Evolutionary conservation across 371 early-diverging fungal genomes (phyloP).

Genomic region (Vairimorpha ceranae): DNA sequence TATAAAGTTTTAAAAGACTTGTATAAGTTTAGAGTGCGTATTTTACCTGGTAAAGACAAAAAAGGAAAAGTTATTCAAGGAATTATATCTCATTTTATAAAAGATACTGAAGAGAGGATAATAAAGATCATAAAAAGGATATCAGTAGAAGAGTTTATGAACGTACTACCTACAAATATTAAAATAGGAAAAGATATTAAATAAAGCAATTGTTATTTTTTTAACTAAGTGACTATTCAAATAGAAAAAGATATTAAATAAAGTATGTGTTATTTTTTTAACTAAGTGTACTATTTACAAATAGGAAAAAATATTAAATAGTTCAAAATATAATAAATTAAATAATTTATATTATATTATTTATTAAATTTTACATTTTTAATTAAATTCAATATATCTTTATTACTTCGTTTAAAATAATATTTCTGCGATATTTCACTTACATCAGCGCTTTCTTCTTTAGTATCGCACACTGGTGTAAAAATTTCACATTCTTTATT

Average conservation of each 20-base stretch:
- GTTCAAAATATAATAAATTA: no score
- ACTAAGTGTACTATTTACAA: no score
- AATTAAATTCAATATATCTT: no score
- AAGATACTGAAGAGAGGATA: slow-evolving; percentile 15
- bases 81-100: slow-evolving; percentile 48
- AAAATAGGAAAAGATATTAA: slow-evolving; percentile 43
- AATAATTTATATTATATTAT: no score
- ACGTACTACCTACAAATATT: slow-evolving; percentile 35
- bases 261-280: no score
- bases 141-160: slow-evolving; percentile 45
- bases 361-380: no score
- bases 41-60: slow-evolving; percentile 84
- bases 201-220: background rate
- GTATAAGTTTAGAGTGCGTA: slow-evolving; percentile 85
- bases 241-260: slow-evolving; percentile 38
- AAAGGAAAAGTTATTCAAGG: slow-evolving; percentile 73
- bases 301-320: slow-evolving; percentile 38
- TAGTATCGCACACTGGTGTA: no score
- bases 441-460: no score
- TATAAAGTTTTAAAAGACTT: slow-evolving; percentile 71
- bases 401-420: no score
- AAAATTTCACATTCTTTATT: no score
- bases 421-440: no score
- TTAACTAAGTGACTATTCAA: no score
- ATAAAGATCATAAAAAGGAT: slow-evolving; percentile 35